Percentiles rank a stretch among this genome's conserved stretches.
phyloP scores from a whole-genome alignment of 73 alveolate species.

The Effrenium voratum region DNA sequence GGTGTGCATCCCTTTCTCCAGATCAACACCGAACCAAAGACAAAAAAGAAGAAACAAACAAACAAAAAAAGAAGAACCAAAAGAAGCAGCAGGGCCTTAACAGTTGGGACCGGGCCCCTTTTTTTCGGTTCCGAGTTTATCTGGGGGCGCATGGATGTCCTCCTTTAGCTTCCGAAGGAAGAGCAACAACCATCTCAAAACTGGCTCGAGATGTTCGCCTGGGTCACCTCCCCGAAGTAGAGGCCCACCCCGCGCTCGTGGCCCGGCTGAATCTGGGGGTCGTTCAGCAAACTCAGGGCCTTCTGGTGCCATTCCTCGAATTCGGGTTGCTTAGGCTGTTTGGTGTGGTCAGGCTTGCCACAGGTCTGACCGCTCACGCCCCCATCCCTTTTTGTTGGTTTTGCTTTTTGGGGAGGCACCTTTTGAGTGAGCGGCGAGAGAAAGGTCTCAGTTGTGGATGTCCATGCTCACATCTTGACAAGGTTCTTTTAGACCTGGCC shows the following conservation, averaged over 20 bases:
- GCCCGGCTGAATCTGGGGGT: slow-evolving; percentile 86
- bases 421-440: too few species aligned
- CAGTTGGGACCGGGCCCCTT: not conserved
- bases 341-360: too few species aligned
- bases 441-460: too few species aligned
- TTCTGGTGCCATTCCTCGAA: slow-evolving; percentile 69
- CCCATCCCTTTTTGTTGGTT: too few species aligned
- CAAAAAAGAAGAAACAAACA: not conserved
- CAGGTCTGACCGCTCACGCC: too few species aligned
- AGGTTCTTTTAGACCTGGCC: too few species aligned
- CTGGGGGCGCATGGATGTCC: not conserved
- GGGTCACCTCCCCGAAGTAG: slow-evolving; percentile 89
- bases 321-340: too few species aligned
- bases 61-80: not conserved
- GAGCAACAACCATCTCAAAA: not conserved
- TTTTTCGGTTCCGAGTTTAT: too few species aligned
- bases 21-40: too few species aligned
- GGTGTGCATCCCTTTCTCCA: too few species aligned
- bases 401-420: too few species aligned
- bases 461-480: too few species aligned
- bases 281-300: slow-evolving; percentile 61
- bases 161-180: not conserved
- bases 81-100: not conserved
- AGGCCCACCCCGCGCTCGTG: slow-evolving; percentile 86
- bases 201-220: not conserved